Conservation (phyloP, 2,329 filamentous ascomycete species). For the Teratosphaeria destructans region DNA sequence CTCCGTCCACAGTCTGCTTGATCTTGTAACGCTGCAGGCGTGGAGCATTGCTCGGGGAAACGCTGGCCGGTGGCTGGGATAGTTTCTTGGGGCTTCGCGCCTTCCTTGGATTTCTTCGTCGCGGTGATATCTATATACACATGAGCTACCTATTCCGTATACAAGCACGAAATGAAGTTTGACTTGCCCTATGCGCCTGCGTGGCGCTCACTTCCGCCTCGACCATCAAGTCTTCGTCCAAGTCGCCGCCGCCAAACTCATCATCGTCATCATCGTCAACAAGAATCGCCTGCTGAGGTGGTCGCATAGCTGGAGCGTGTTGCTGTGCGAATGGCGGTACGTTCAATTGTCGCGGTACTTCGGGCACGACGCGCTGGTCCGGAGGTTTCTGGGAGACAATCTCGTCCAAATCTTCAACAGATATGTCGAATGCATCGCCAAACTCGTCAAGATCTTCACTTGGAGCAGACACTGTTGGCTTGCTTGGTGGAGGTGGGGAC, state of each 20-base stretch:
- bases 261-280: slow-evolving; percentile 41
- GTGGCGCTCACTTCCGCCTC: slow-evolving; percentile 63
- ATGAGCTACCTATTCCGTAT: slow-evolving; percentile 25
- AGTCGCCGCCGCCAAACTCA: slow-evolving; percentile 59
- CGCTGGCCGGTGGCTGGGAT: not conserved
- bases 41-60: not conserved
- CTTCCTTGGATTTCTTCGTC: slow-evolving; percentile 12
- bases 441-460: slow-evolving; percentile 31
- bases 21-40: slow-evolving; percentile 57
- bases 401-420: slow-evolving; percentile 49
- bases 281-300: not conserved
- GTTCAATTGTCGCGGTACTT: slow-evolving; percentile 29
- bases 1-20: slow-evolving; percentile 58
- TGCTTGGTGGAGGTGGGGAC: slow-evolving; percentile 1
- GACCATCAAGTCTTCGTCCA: slow-evolving; percentile 60
- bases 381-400: slow-evolving; percentile 36
- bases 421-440: slow-evolving; percentile 38
- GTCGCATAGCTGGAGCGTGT: not conserved
- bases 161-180: slow-evolving; percentile 8
- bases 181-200: slow-evolving; percentile 46
- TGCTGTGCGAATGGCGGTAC: slow-evolving; percentile 4
- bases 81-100: slow-evolving; percentile 2
- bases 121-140: slow-evolving; percentile 18
- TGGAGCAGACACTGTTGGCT: slow-evolving; percentile 1
- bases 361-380: slow-evolving; percentile 32